Percentiles rank a stretch among this genome's conserved stretches.
phyloP scores from a whole-genome alignment of 2,329 filamentous ascomycete species.

The Clonostachys rosea region DNA sequence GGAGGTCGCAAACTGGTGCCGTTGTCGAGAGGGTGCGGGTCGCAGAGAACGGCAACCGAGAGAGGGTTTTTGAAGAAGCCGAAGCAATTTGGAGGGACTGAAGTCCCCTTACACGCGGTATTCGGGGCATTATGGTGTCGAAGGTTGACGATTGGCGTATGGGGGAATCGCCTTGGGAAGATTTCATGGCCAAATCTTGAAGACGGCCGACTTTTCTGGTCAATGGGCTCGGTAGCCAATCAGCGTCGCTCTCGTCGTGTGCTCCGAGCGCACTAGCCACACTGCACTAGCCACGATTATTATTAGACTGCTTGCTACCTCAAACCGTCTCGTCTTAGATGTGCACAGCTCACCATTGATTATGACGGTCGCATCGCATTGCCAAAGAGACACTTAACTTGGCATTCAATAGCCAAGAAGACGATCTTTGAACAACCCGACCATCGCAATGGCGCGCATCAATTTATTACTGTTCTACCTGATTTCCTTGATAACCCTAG shows the following conservation, averaged over 20 bases:
- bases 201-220: no score
- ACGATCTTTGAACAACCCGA: no score
- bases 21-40: constrained; percentile 26
- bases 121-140: constrained; percentile 28
- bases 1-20: constrained; percentile 20
- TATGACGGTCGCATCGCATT: background rate
- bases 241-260: no score
- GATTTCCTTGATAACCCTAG: constrained; percentile 23
- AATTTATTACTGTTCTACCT: constrained; percentile 27
- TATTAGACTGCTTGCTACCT: background rate
- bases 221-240: no score
- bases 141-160: no score
- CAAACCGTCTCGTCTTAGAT: background rate
- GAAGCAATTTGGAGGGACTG: constrained; percentile 18
- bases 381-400: background rate
- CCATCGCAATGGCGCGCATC: constrained; percentile 31
- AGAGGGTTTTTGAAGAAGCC: constrained; percentile 11
- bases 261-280: background rate
- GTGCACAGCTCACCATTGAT: no score
- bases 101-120: constrained; percentile 29
- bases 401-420: background rate
- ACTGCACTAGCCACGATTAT: background rate
- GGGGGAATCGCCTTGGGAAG: no score
- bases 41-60: constrained; percentile 17
- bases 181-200: no score